phyloP scores from a whole-genome alignment of 75 land plant species.

The Selaginella moellendorffii region DNA sequence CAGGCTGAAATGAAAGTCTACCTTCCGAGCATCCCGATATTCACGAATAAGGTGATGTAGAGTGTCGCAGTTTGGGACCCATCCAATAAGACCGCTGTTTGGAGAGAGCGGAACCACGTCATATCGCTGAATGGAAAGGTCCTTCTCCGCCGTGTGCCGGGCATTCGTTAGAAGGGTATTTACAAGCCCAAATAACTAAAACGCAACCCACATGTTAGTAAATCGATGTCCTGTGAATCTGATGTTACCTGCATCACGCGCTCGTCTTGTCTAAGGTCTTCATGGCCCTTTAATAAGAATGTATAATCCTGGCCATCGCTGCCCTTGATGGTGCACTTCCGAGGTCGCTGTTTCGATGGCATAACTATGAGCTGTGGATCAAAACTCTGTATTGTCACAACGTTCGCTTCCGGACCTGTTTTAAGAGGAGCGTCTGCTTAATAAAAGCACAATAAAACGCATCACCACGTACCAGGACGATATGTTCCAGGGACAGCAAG shows the following conservation, averaged over 20 bases:
- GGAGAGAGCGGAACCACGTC: conserved; percentile 91
- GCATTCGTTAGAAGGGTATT: conserved; percentile 87
- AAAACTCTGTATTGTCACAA: conserved; percentile 83
- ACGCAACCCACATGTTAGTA: background rate
- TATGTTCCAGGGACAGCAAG: conserved; percentile 99
- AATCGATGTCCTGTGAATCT: background rate
- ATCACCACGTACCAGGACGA: conserved; percentile 47
- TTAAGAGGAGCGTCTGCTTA: too few relatives aligned
- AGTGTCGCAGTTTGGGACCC: conserved; percentile 99
- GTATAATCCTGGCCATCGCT: conserved; percentile 92
- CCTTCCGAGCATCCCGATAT: conserved; percentile 95
- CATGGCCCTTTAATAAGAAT: conserved; percentile 93
- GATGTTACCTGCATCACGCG: conserved; percentile 96
- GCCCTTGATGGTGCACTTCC: conserved; percentile 88
- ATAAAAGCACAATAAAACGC: background rate
- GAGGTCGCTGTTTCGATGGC: conserved; percentile 89
- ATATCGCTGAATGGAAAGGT: conserved; percentile 89
- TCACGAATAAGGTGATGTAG: conserved; percentile 91
- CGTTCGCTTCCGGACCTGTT: conserved; percentile 41
- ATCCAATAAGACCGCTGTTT: conserved; percentile 97
- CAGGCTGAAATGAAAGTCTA: background rate
- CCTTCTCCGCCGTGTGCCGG: conserved; percentile 86
- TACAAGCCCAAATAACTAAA: conserved; percentile 90
- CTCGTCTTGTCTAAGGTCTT: conserved; percentile 96
- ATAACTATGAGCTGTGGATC: conserved; percentile 83